phyloP scores from a whole-genome alignment of 2,329 filamentous ascomycete genomes.

The Fusarium nelsonii region DNA sequence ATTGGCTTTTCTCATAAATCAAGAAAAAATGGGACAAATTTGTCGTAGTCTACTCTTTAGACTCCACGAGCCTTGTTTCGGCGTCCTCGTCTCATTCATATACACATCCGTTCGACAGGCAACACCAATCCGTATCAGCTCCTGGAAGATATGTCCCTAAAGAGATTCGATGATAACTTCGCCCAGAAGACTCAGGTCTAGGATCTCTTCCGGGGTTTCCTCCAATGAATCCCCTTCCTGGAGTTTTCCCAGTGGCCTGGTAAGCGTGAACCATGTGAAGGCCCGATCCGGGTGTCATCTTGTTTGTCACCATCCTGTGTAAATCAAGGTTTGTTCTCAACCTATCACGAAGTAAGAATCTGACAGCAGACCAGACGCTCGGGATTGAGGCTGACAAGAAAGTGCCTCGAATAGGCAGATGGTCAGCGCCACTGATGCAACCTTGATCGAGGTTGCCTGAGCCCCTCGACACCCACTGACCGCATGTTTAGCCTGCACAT shows the following conservation, averaged over 20 bases:
- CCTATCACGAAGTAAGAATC: slow-evolving; percentile 43
- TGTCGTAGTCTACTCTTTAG: background rate
- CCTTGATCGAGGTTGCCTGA: slow-evolving; percentile 22
- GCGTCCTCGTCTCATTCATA: slow-evolving; percentile 17
- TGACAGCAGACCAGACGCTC: slow-evolving; percentile 40
- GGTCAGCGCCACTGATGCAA: slow-evolving; percentile 25
- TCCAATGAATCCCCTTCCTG: slow-evolving; percentile 18
- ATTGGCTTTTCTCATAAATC: background rate
- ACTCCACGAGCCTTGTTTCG: background rate
- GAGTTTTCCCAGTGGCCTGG: slow-evolving; percentile 20
- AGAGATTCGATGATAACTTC: slow-evolving; percentile 20
- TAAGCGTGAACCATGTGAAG: slow-evolving; percentile 38
- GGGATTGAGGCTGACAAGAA: slow-evolving; percentile 36
- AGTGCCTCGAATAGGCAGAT: slow-evolving; percentile 34
- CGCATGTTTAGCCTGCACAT: slow-evolving; percentile 16
- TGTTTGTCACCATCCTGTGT: slow-evolving; percentile 30
- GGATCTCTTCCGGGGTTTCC: slow-evolving; percentile 23
- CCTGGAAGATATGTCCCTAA: slow-evolving; percentile 4
- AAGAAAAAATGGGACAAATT: background rate
- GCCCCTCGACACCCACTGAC: slow-evolving; percentile 18
- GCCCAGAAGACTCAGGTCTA: slow-evolving; percentile 13
- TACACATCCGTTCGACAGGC: slow-evolving; percentile 3
- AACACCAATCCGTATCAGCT: slow-evolving; percentile 14
- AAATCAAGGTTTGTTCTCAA: slow-evolving; percentile 8
- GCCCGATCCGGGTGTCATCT: slow-evolving; percentile 34